Evolutionary conservation across 305 asterid species (phyloP).

Genomic region (Solanum hybrid): DNA sequence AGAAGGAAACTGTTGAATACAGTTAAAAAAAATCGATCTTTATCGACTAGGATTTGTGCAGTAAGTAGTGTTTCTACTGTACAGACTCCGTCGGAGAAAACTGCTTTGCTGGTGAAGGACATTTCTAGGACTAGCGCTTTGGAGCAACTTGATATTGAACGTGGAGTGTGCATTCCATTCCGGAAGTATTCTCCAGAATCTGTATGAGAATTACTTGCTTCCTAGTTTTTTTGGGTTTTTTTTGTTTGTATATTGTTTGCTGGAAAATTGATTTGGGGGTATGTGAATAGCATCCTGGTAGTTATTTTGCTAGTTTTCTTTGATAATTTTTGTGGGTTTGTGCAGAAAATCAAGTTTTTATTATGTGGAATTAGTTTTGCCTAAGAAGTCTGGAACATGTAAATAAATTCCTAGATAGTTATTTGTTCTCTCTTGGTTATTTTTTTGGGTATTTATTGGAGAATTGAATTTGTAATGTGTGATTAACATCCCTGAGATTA

Average conservation of each 20-base stretch:
- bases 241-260: not conserved
- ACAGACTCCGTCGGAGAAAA: not conserved
- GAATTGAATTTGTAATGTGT: not conserved
- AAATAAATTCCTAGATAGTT: not conserved
- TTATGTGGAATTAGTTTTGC: not conserved
- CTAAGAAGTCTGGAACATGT: not conserved
- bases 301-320: not conserved
- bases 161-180: conserved; percentile 88
- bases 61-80: not conserved
- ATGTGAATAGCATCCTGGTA: not conserved
- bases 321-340: not conserved
- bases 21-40: not conserved
- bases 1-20: not conserved
- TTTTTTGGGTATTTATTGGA: not conserved
- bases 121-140: conserved; percentile 45
- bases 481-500: not conserved
- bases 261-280: not conserved
- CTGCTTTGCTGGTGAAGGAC: not conserved
- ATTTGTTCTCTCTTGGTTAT: not conserved
- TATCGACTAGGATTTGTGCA: not conserved
- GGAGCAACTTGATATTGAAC: conserved; percentile 89
- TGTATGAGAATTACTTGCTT: conserved; percentile 24
- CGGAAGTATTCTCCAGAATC: conserved; percentile 79
- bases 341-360: not conserved
- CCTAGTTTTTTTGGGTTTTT: not conserved